Evolutionary conservation across 1,284 basidiomycete genomes (phyloP).

Genomic region (Apiotrichum brassicae): DNA sequence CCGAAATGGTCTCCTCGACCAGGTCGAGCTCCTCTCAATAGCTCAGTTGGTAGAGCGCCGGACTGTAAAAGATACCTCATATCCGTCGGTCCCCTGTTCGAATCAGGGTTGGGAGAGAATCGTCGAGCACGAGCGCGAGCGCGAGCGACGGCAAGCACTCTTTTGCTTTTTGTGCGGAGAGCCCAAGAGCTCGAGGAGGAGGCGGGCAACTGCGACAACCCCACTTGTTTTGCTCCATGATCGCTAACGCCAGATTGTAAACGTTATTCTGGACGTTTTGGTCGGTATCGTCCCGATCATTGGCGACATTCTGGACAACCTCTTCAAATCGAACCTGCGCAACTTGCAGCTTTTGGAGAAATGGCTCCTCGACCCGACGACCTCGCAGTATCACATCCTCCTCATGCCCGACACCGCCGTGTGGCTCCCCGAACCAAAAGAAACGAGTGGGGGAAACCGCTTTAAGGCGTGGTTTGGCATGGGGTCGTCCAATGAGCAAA

Average conservation of each 20-base stretch:
- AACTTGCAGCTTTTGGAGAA: constrained; percentile 42
- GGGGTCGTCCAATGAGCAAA: constrained; percentile 7
- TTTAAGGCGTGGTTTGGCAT: constrained; percentile 16
- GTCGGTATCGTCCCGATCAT: constrained; percentile 44
- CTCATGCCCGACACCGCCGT: constrained; percentile 42
- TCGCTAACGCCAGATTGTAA: constrained; percentile 36
- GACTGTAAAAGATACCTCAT: neutral
- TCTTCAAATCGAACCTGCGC: constrained; percentile 46
- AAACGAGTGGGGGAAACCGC: neutral
- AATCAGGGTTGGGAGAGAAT: constrained; percentile 2
- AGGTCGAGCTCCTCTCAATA: neutral
- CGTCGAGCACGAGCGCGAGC: no score
- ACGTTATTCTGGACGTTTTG: constrained; percentile 39
- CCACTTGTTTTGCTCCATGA: no score
- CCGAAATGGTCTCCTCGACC: no score
- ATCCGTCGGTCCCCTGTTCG: constrained; percentile 2
- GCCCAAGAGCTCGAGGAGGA: no score
- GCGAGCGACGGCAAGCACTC: neutral
- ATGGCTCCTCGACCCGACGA: constrained; percentile 33
- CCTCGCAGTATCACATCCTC: constrained; percentile 39
- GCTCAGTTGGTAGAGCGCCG: neutral
- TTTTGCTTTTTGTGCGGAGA: neutral
- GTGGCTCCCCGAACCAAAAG: constrained; percentile 35
- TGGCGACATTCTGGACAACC: constrained; percentile 46
- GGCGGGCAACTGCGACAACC: no score